Evolutionary conservation across 805 yeast species (phyloP).

Genomic region (Saccharomycopsis guyanensis): DNA sequence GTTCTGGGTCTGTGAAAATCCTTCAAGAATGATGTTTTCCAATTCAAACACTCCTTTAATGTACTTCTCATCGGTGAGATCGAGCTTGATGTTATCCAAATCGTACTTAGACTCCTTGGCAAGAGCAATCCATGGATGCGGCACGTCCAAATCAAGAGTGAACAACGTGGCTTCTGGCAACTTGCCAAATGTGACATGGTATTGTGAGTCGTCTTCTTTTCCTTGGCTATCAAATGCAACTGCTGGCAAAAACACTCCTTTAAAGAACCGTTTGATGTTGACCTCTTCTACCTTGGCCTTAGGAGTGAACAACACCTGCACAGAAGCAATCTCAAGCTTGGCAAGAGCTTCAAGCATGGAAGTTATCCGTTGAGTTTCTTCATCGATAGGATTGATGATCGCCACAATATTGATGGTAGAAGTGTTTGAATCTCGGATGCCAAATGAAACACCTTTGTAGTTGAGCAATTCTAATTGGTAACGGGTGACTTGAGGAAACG

Average conservation of each 20-base stretch:
- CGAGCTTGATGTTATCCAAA: slow-evolving; percentile 50
- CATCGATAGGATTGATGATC: slow-evolving; percentile 66
- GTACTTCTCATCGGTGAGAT: slow-evolving; percentile 29
- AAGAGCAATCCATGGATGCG: slow-evolving; percentile 60
- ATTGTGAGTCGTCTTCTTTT: slow-evolving; percentile 6
- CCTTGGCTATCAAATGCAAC: slow-evolving; percentile 28
- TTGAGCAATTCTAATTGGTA: slow-evolving; percentile 11
- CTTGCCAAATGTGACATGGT: slow-evolving; percentile 32
- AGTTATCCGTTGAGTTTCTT: slow-evolving; percentile 55
- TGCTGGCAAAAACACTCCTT: slow-evolving; percentile 34
- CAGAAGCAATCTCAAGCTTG: slow-evolving; percentile 27
- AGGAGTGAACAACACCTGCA: slow-evolving; percentile 1
- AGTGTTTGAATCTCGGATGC: slow-evolving; percentile 1
- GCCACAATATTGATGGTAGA: slow-evolving; percentile 46
- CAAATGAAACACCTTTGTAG: slow-evolving; percentile 6
- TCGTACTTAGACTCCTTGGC: slow-evolving; percentile 48
- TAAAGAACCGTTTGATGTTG: slow-evolving; percentile 53
- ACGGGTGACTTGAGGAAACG: slow-evolving; percentile 5
- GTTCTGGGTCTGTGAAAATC: slow-evolving; percentile 40
- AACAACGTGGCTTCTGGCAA: slow-evolving; percentile 49
- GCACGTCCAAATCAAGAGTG: slow-evolving; percentile 50
- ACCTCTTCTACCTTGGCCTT: slow-evolving; percentile 31
- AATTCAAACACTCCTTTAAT: slow-evolving; percentile 44
- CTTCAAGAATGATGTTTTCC: slow-evolving; percentile 57
- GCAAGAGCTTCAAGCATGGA: slow-evolving; percentile 39